Conservation (phyloP, 257 asterid genomes). For the Solanum pinnatisectum region DNA sequence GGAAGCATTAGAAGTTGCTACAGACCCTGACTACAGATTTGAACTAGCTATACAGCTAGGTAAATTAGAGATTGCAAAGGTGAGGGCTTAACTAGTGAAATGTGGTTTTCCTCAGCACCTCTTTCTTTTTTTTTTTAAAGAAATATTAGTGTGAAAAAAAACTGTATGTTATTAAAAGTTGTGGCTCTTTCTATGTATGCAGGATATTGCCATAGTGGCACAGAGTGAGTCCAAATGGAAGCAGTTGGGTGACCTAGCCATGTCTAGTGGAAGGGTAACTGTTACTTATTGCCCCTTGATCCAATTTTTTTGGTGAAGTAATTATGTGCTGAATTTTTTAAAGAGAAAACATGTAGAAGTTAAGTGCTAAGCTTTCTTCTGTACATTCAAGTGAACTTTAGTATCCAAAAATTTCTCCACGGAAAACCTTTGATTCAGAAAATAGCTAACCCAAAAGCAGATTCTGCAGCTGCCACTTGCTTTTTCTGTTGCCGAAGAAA, state of each 20-base stretch:
- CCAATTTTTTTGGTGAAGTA: background rate
- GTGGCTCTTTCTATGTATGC: slow-evolving; percentile 10
- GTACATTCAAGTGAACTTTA: background rate
- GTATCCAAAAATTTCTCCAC: background rate
- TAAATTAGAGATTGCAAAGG: slow-evolving; percentile 82
- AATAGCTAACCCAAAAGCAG: background rate
- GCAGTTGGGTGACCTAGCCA: slow-evolving; percentile 95
- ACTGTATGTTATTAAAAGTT: background rate
- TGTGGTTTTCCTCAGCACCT: background rate
- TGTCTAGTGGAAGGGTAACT: slow-evolving; percentile 87
- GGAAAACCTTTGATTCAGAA: background rate
- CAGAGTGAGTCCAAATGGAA: slow-evolving; percentile 90
- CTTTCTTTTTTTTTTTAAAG: background rate
- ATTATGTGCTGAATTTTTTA: background rate
- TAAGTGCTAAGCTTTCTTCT: background rate
- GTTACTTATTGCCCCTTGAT: background rate
- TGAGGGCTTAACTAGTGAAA: slow-evolving; percentile 13
- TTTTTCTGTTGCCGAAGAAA: background rate
- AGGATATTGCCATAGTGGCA: slow-evolving; percentile 79
- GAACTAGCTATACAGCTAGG: slow-evolving; percentile 92
- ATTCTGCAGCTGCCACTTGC: background rate
- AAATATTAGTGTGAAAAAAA: background rate
- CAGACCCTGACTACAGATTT: slow-evolving; percentile 94
- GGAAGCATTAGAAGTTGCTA: slow-evolving; percentile 91
- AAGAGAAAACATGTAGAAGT: background rate